Base-by-base conservation (phyloP, 306 rosid genomes). In the Hippophae tibetana region DNA sequence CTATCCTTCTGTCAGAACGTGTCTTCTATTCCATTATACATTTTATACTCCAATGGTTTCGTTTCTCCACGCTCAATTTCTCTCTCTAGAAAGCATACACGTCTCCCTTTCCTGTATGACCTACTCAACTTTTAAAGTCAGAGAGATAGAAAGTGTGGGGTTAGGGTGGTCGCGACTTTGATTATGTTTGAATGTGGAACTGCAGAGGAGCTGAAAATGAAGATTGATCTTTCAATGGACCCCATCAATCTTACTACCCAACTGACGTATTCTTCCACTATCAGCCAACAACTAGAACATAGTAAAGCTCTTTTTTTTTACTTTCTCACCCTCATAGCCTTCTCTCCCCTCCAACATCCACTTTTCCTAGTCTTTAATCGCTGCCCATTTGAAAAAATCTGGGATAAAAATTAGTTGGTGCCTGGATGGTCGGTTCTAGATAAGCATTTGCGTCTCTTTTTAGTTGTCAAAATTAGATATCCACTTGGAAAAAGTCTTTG, bases 281-380 rank as follows among this genome's bases (percentile, higher is more conserved):
- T 73, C 76, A 69, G 65, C 86, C 75, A 74, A 77, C 83, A 72
- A 73, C 89, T 67, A 62, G 63, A 63, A 61, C 69, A 66, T 72
- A 56, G 78, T 78, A 59, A 75, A 60, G 59, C 64, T 64, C 73
- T 72, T 55, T 59, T 54, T 73, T 79, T 65, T 68, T 73, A 54
- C 78, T 74, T 65, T 75, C 67, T 64, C 71, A 38, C 52, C 58
- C 69, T 73, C 78, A 74, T 49, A 42, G 52, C 13, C 62, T 61
- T 64, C 43, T 40, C 65, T 49, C 41, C 43, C 6, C 63, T 45
- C 47, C 49, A 61, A 47, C 78, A 54, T 68, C 60, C 71, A 68
- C 87, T 82, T 78, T 92, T 65, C 64, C 63, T 63, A 66, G 80
- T 71, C 93, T 78, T 88, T 80, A 64, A 75, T 88, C 84, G 74